Conservation (phyloP, 768 basidiomycete genomes). For the Fomitopsis pulvina region DNA sequence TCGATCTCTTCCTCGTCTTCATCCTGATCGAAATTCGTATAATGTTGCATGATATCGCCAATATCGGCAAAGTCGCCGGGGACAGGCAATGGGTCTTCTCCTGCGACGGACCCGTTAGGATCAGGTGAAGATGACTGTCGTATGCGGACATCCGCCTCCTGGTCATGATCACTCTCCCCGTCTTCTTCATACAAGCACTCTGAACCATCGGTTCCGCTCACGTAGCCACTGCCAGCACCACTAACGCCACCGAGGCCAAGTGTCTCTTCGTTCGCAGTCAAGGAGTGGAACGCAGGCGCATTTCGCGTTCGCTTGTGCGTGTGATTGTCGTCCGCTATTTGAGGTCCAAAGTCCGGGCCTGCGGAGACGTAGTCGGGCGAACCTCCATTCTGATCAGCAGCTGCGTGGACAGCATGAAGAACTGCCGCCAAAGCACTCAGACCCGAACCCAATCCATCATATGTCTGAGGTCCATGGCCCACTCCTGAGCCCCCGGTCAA, state of each 20-base stretch:
- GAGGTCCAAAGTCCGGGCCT: neutral
- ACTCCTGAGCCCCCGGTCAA: conserved; percentile 7
- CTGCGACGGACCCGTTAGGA: conserved; percentile 1
- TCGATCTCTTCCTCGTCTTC: neutral
- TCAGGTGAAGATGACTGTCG: conserved; percentile 10
- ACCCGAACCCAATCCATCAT: conserved; percentile 30
- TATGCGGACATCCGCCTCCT: conserved; percentile 17
- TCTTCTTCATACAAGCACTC: conserved; percentile 31
- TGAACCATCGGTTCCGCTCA: conserved; percentile 19
- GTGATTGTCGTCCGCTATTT: conserved; percentile 30
- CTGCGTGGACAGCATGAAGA: conserved; percentile 70
- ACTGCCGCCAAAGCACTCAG: conserved; percentile 70
- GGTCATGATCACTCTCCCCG: conserved; percentile 27
- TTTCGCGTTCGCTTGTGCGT: conserved; percentile 52
- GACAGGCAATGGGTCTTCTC: conserved; percentile 34
- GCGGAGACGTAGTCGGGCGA: conserved; percentile 18
- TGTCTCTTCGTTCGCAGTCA: conserved; percentile 46
- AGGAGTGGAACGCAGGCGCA: conserved; percentile 74
- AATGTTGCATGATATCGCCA: conserved; percentile 69
- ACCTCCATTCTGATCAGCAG: conserved; percentile 42
- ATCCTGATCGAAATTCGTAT: conserved; percentile 55
- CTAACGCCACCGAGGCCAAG: conserved; percentile 6
- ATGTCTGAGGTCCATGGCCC: conserved; percentile 21
- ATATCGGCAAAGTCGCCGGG: conserved; percentile 62
- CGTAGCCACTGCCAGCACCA: neutral